Evolutionary conservation across 31 red algal species (phyloP), one percentile per base, ranked within the genome.

Genomic region (Endocladia muricata): DNA sequence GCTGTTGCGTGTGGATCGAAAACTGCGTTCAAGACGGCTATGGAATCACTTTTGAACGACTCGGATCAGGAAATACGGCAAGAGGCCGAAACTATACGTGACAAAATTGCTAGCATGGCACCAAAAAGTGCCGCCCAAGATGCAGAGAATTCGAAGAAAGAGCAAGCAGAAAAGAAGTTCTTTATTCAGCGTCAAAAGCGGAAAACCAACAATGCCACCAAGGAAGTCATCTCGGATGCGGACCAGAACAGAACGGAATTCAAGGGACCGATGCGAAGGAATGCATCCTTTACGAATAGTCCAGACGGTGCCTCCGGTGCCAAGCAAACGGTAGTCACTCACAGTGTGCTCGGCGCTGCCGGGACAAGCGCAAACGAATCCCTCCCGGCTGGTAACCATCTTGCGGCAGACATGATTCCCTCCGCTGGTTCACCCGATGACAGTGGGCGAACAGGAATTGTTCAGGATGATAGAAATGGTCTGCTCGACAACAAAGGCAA

Each of bases 131-230:
- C 60, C 8, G 63, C 40, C 13, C 49, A 70, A 68, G 66, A 82
- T 51, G 55, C 56, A 31, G 80, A 91, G 49, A 79, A 91, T 79
- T 60, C 72, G 37, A 77, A 83, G 74, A 91, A 84, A 55, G 88
- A 84, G 41, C 61, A 73, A 43, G 88, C 79, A 43, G 88, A 91
- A 51, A 40, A 67, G 39, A 78, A 79, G 65, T 91, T 91, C 70
- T 91, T 90, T 41, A 82, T 91, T 38, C 88, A 84, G 67, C 49
- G 73, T 57, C 72, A 82, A 61, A 91, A 79, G 54, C 65, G 55
- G 62, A 84, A 83, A 51, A 61, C 71, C 25, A 78, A 65, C 38
- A 60, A 35, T 49, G 34, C 49, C 33, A 56, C 21, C 22, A 87
- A 87, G 43, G 74, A 78, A 33, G 41, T 51, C 37, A 65, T 35